Percentiles rank a stretch among this genome's conserved stretches.
Evolutionary conservation across 2,329 filamentous ascomycete species (phyloP).

Genomic region (Furcasterigmium furcatum): DNA sequence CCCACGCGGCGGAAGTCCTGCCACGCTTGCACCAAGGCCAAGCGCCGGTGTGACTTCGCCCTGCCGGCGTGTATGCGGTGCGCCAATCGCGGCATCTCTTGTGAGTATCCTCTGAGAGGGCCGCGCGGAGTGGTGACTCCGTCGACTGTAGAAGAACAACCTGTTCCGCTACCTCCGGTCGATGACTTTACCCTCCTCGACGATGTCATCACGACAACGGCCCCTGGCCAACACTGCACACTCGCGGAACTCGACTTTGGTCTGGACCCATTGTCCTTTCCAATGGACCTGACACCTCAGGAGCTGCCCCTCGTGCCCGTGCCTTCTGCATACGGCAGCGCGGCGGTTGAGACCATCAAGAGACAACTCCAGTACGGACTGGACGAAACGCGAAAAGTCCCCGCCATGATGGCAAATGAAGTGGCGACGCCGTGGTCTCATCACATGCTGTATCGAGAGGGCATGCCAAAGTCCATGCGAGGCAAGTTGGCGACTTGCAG

Average conservation of each 20-base stretch:
- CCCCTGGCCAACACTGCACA: not conserved
- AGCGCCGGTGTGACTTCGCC: conserved; percentile 50
- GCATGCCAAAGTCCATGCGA: conserved; percentile 49
- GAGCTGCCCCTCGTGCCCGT: too few species aligned
- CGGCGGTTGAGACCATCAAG: conserved; percentile 15
- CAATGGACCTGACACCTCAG: too few species aligned
- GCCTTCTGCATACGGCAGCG: too few species aligned
- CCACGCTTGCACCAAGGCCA: conserved; percentile 51
- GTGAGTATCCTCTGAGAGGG: conserved; percentile 18
- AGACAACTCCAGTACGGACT: conserved; percentile 39
- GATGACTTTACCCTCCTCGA: not conserved
- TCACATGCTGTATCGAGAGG: conserved; percentile 42
- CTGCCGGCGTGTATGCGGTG: conserved; percentile 50
- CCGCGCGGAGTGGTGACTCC: not conserved
- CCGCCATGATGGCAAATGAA: conserved; percentile 42
- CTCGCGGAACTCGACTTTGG: not conserved
- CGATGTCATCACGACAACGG: not conserved
- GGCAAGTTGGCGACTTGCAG: conserved; percentile 25
- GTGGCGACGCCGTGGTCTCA: conserved; percentile 53
- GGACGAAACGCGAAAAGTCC: conserved; percentile 48
- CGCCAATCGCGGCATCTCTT: conserved; percentile 38
- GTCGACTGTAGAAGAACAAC: not conserved
- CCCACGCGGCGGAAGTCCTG: conserved; percentile 52
- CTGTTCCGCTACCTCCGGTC: too few species aligned
- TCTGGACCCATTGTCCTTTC: not conserved